These are phyloP conservation scores for Endoconidiophora polonica DNA, from an alignment of 2,329 filamentous ascomycete species.

Conservation along the genomic window DNA sequence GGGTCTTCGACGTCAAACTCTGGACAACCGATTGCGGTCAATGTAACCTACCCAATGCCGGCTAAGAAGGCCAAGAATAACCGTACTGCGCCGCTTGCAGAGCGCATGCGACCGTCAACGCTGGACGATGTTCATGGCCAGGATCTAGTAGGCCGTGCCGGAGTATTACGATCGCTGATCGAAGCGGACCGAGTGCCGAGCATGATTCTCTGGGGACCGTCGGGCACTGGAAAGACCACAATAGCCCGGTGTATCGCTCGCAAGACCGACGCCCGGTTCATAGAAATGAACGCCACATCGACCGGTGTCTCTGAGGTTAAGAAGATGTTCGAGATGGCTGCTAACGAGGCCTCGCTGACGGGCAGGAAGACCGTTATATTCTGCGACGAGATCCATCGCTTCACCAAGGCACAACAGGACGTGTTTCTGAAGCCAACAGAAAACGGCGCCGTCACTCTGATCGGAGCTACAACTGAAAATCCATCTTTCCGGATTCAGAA, in stretches of 20 bases:
- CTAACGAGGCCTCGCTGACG: conserved; percentile 61
- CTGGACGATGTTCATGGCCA: conserved; percentile 84
- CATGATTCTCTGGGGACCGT: conserved; percentile 84
- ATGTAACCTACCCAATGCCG: not conserved
- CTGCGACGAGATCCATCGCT: conserved; percentile 91
- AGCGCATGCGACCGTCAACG: conserved; percentile 75
- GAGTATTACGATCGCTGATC: conserved; percentile 75
- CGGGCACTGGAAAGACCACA: conserved; percentile 74
- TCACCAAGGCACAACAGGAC: conserved; percentile 85
- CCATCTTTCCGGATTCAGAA: conserved; percentile 85
- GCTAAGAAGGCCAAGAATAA: conserved; percentile 51
- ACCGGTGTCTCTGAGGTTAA: conserved; percentile 82
- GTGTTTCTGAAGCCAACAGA: conserved; percentile 89
- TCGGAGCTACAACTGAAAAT: conserved; percentile 94
- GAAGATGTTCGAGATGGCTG: conserved; percentile 74
- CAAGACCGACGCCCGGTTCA: conserved; percentile 67
- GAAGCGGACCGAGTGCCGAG: conserved; percentile 74
- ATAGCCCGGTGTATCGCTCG: conserved; percentile 82
- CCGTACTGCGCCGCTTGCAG: conserved; percentile 68
- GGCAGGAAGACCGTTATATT: conserved; percentile 91
- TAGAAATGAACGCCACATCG: conserved; percentile 90
- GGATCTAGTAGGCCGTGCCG: conserved; percentile 69
- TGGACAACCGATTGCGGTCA: not conserved
- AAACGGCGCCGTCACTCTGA: conserved; percentile 73
- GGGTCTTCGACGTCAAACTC: not conserved